Conservation (phyloP, 169 alveolate species). For the Plasmodium cynomolgi region DNA sequence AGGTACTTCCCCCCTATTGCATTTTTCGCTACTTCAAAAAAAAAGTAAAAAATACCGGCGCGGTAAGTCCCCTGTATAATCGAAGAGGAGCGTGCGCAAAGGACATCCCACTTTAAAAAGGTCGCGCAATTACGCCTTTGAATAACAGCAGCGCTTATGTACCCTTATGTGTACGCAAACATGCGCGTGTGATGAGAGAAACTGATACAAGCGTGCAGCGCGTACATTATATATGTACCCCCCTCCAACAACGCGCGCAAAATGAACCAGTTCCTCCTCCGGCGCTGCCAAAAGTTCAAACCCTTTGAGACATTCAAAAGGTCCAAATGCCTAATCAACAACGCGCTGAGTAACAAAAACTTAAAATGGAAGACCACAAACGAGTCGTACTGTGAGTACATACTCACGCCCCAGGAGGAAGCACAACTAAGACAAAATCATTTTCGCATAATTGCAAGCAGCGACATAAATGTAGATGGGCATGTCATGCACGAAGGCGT, state of each 20-base stretch:
- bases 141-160: background rate
- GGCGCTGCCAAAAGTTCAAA: background rate
- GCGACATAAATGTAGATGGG: conserved; percentile 38
- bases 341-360: conserved; percentile 17
- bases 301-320: conserved; percentile 28
- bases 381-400: conserved; percentile 72
- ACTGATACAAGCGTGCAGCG: background rate
- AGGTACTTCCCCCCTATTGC: background rate
- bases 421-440: conserved; percentile 26
- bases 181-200: background rate
- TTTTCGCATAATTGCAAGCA: conserved; percentile 20
- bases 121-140: background rate
- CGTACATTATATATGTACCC: background rate
- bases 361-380: conserved; percentile 65
- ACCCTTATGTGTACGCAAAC: background rate
- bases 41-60: background rate
- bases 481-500: conserved; percentile 47
- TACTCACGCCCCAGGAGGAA: conserved; percentile 60
- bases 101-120: background rate
- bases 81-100: background rate
- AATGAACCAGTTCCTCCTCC: conserved; percentile 22
- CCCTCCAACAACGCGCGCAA: background rate
- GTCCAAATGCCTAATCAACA: conserved; percentile 56
- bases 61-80: background rate
- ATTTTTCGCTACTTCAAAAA: background rate